Percentiles rank a stretch among this genome's conserved stretches.
Evolutionary conservation across 2,329 filamentous ascomycete species (phyloP).

Genomic region (Nemania abortiva): DNA sequence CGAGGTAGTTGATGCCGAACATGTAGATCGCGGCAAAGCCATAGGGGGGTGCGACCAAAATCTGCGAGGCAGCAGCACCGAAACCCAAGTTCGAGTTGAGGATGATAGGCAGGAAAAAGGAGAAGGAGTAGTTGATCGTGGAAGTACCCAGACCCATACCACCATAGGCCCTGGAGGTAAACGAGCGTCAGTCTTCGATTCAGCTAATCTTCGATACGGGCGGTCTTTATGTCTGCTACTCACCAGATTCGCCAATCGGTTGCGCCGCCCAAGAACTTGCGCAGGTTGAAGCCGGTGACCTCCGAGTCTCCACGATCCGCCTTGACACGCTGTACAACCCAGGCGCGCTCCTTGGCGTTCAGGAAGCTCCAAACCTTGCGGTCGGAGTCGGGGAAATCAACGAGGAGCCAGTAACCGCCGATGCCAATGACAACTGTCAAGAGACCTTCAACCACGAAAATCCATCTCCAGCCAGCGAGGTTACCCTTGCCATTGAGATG

Average conservation of each 20-base stretch:
- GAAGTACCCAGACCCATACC: slow-evolving; percentile 74
- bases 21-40: slow-evolving; percentile 73
- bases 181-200: slow-evolving; percentile 61
- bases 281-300: slow-evolving; percentile 59
- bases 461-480: slow-evolving; percentile 74
- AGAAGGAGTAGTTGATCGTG: slow-evolving; percentile 79
- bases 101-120: slow-evolving; percentile 84
- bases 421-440: slow-evolving; percentile 64
- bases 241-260: slow-evolving; percentile 60
- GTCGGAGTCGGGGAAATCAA: slow-evolving; percentile 63
- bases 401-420: slow-evolving; percentile 57
- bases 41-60: slow-evolving; percentile 78
- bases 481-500: slow-evolving; percentile 69
- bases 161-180: slow-evolving; percentile 66
- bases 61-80: slow-evolving; percentile 72
- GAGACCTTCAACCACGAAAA: slow-evolving; percentile 68
- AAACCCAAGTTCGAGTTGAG: slow-evolving; percentile 75
- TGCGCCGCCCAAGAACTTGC: slow-evolving; percentile 53
- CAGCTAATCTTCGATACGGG: slow-evolving; percentile 8
- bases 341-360: slow-evolving; percentile 53
- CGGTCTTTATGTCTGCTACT: slow-evolving; percentile 14
- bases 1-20: slow-evolving; percentile 69
- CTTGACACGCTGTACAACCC: slow-evolving; percentile 56
- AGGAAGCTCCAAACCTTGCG: slow-evolving; percentile 57
- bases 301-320: slow-evolving; percentile 61